A percentile compares a stretch with the other conserved stretches of the same genome.
Conservation (phyloP, 345 rosid species). For the Eutrema heterophyllum region DNA sequence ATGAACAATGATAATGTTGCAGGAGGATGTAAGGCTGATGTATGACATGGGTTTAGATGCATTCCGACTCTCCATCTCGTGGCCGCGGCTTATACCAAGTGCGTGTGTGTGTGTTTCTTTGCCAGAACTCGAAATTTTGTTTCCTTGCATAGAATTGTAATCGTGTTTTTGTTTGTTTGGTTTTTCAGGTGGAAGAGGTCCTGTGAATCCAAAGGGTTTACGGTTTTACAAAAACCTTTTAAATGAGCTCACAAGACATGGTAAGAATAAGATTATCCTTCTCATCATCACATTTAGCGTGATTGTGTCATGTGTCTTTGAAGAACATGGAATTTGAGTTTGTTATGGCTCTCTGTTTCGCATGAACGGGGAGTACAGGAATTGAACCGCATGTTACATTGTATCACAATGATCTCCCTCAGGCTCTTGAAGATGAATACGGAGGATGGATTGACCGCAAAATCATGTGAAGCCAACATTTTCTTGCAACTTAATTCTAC, state of each 20-base stretch:
- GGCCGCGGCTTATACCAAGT: conserved; percentile 77
- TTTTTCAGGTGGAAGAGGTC: conserved; percentile 51
- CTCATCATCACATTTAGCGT: background rate
- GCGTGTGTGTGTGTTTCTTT: background rate
- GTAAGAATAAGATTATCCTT: conserved; percentile 11
- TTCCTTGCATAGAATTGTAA: background rate
- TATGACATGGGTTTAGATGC: conserved; percentile 52
- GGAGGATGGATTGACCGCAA: conserved; percentile 56
- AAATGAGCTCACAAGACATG: conserved; percentile 40
- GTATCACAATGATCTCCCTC: conserved; percentile 49
- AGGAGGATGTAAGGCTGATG: conserved; percentile 77
- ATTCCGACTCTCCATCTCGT: conserved; percentile 68
- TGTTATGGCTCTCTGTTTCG: background rate
- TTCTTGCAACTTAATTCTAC: too few relatives aligned
- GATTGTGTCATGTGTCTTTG: background rate
- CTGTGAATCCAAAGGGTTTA: conserved; percentile 51
- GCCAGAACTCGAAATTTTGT: background rate
- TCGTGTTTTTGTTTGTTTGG: background rate
- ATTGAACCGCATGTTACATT: conserved; percentile 54
- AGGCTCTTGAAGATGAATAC: conserved; percentile 62
- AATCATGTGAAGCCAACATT: conserved; percentile 35
- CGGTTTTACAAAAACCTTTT: conserved; percentile 47
- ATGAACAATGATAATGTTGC: background rate
- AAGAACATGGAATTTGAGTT: background rate
- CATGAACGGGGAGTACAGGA: conserved; percentile 30